Evolutionary conservation across 345 rosid species (phyloP).

Genomic region (Jatropha curcas): DNA sequence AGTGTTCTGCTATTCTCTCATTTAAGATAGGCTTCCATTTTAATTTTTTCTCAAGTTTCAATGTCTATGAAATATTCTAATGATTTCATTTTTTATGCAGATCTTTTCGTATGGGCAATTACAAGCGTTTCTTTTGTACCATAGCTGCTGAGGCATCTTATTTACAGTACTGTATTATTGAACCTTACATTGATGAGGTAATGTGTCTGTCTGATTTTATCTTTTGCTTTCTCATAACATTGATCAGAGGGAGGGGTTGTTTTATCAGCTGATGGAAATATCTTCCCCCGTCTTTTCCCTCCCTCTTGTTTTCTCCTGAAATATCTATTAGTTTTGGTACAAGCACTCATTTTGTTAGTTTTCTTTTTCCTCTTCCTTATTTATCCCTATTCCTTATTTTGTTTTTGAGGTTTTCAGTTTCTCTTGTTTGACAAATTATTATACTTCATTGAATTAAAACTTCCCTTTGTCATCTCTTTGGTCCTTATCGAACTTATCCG

Average conservation of each 20-base stretch:
- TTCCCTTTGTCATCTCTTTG: neutral
- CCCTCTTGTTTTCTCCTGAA: neutral
- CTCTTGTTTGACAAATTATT: neutral
- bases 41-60: neutral
- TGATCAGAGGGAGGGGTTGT: neutral
- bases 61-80: conserved; percentile 8
- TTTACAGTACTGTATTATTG: conserved; percentile 75
- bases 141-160: conserved; percentile 71
- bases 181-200: conserved; percentile 67
- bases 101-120: conserved; percentile 60
- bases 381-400: too few species aligned
- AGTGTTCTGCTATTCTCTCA: neutral
- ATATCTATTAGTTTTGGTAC: neutral
- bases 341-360: neutral
- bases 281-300: neutral
- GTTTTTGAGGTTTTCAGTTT: neutral
- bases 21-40: neutral
- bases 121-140: conserved; percentile 53
- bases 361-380: neutral
- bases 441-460: neutral
- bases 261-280: neutral
- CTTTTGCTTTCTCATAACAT: neutral
- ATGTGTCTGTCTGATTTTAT: neutral
- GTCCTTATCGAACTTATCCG: too few species aligned
- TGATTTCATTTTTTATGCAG: conserved; percentile 36